phyloP scores from a whole-genome alignment of 495 filamentous ascomycete species.

The Massariosphaeria phaeospora region DNA sequence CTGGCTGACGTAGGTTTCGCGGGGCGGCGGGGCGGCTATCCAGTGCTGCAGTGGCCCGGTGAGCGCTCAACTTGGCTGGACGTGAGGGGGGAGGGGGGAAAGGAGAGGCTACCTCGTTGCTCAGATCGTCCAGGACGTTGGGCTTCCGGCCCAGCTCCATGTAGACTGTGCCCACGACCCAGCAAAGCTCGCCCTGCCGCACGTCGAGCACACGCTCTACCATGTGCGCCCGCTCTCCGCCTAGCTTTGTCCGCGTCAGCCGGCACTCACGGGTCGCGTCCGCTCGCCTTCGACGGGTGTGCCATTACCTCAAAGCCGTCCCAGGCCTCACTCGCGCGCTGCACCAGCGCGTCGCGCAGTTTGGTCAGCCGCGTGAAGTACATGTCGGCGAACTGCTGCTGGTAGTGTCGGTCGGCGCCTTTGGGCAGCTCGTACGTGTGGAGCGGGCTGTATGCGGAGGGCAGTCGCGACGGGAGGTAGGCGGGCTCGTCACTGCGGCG shows the following conservation, averaged over 20 bases:
- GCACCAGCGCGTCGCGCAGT: constrained; percentile 78
- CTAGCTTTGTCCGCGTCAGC: constrained; percentile 52
- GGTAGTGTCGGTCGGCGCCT: constrained; percentile 67
- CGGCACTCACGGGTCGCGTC: background rate
- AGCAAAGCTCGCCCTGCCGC: constrained; percentile 90
- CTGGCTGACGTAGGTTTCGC: constrained; percentile 65
- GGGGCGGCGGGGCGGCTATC: constrained; percentile 75
- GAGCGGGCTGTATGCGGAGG: constrained; percentile 71
- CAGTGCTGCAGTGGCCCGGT: constrained; percentile 56
- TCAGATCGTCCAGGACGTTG: constrained; percentile 91
- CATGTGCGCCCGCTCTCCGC: constrained; percentile 63
- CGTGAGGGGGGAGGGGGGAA: background rate
- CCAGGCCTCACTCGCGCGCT: constrained; percentile 70
- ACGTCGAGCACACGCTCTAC: constrained; percentile 92
- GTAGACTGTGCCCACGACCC: constrained; percentile 90
- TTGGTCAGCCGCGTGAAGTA: constrained; percentile 89
- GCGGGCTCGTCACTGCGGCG: constrained; percentile 18
- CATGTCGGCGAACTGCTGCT: constrained; percentile 95
- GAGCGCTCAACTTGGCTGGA: background rate
- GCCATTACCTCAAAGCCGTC: constrained; percentile 56
- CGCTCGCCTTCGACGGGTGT: background rate
- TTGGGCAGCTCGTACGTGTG: constrained; percentile 66
- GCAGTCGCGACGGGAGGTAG: constrained; percentile 39
- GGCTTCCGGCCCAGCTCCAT: constrained; percentile 97
- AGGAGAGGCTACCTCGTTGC: constrained; percentile 63